Conservation (phyloP, 108 stramenopile genomes). For the Nitzschia sp. region DNA sequence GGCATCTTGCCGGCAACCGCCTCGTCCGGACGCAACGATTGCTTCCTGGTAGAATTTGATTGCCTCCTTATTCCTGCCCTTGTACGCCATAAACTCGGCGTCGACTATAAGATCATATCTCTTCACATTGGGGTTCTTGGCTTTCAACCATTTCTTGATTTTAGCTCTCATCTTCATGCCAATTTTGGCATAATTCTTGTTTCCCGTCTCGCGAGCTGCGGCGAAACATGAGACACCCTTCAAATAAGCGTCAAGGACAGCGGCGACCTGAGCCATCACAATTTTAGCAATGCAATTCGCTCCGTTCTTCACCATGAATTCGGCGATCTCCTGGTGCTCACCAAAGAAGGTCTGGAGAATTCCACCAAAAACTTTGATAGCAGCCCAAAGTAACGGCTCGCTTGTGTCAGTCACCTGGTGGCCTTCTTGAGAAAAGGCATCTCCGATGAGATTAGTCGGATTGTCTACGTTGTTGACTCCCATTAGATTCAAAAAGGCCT, state of each 20-base stretch:
- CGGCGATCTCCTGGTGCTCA: background rate
- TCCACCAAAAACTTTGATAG: background rate
- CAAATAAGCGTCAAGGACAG: background rate
- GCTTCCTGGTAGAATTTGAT: background rate
- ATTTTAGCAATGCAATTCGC: background rate
- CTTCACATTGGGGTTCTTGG: constrained; percentile 9
- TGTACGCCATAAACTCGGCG: background rate
- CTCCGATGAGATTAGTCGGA: constrained; percentile 1
- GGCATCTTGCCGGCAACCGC: constrained; percentile 1
- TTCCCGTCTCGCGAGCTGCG: constrained; percentile 6
- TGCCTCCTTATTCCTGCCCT: background rate
- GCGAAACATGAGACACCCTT: constrained; percentile 5
- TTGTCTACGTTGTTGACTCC: constrained; percentile 9
- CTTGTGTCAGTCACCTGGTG: background rate
- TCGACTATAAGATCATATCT: background rate
- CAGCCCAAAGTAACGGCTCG: background rate
- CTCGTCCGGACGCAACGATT: background rate
- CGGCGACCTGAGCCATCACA: background rate
- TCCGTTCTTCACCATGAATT: background rate
- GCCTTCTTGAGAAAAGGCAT: background rate
- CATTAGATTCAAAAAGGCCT: background rate
- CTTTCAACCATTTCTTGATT: constrained; percentile 2
- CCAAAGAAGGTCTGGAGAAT: background rate
- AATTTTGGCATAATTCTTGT: constrained; percentile 1
- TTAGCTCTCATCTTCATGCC: background rate